Percentiles rank a stretch among this genome's conserved stretches.
phyloP scores from a whole-genome alignment of 495 filamentous ascomycete species.

The Penicillium nucicola region DNA sequence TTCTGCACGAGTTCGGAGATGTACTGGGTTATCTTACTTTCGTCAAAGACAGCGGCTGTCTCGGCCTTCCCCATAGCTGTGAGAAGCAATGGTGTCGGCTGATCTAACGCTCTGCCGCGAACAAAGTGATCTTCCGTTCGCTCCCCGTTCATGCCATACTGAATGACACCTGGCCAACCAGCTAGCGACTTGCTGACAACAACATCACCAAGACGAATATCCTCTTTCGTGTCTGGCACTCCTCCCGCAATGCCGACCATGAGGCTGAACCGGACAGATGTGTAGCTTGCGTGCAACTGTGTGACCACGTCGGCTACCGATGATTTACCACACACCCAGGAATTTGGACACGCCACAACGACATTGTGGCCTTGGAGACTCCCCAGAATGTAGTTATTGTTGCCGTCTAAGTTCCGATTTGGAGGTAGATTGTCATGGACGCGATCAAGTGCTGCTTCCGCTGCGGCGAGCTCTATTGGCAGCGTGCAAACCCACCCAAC shows the following conservation, averaged over 20 bases:
- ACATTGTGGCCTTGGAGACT: constrained; percentile 37
- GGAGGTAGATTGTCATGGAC: constrained; percentile 23
- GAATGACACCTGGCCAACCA: constrained; percentile 17
- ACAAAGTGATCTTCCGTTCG: constrained; percentile 15
- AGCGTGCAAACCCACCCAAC: constrained; percentile 33
- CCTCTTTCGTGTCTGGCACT: constrained; percentile 25
- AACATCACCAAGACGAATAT: constrained; percentile 35
- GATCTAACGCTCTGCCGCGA: constrained; percentile 22
- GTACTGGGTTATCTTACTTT: constrained; percentile 18
- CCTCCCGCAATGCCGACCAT: constrained; percentile 46
- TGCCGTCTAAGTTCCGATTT: constrained; percentile 12
- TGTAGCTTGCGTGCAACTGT: constrained; percentile 31
- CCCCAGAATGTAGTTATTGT: constrained; percentile 22
- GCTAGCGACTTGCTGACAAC: constrained; percentile 26
- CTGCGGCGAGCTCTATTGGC: constrained; percentile 26
- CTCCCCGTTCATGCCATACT: constrained; percentile 19
- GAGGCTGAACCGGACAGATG: constrained; percentile 29
- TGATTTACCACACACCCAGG: constrained; percentile 19
- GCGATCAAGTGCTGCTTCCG: constrained; percentile 27
- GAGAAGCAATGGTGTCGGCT: constrained; percentile 23
- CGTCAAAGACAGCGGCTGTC: constrained; percentile 13
- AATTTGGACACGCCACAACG: constrained; percentile 30
- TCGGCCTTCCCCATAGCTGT: constrained; percentile 26
- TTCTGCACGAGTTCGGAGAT: constrained; percentile 22
- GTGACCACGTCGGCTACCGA: constrained; percentile 30